phyloP scores from a whole-genome alignment of 768 basidiomycete genomes.

The Boletus pseudopeckii region DNA sequence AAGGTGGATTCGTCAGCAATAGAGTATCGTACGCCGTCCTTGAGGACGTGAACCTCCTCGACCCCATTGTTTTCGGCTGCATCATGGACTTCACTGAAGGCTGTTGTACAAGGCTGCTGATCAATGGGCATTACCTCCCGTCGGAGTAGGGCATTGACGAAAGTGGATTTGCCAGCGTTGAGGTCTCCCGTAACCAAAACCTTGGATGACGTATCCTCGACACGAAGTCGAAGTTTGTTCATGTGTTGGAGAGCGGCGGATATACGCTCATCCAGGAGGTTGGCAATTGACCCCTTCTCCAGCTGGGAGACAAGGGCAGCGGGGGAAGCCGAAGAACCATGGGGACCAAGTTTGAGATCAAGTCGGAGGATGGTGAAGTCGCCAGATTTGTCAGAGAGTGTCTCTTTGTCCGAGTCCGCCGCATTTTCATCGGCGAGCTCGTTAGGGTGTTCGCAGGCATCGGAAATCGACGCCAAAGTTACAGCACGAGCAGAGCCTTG shows the following conservation, averaged over 20 bases:
- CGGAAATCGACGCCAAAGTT: slow-evolving; percentile 53
- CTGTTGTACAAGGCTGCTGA: slow-evolving; percentile 96
- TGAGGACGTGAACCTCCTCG: slow-evolving; percentile 85
- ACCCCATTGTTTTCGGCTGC: slow-evolving; percentile 73
- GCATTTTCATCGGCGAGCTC: slow-evolving; percentile 14
- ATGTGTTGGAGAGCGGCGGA: slow-evolving; percentile 71
- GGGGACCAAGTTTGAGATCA: slow-evolving; percentile 87
- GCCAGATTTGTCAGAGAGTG: slow-evolving; percentile 40
- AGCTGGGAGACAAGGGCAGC: slow-evolving; percentile 83
- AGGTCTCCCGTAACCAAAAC: slow-evolving; percentile 98
- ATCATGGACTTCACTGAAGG: slow-evolving; percentile 96
- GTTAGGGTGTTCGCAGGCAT: slow-evolving; percentile 37
- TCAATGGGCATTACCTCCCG: slow-evolving; percentile 94
- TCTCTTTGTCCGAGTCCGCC: slow-evolving; percentile 30
- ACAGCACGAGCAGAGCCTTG: slow-evolving; percentile 54
- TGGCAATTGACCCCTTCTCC: slow-evolving; percentile 90
- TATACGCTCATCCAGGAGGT: slow-evolving; percentile 85
- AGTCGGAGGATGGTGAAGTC: slow-evolving; percentile 89
- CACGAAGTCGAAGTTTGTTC: slow-evolving; percentile 77
- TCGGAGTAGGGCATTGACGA: slow-evolving; percentile 92
- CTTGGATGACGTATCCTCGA: slow-evolving; percentile 90
- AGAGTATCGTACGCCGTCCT: slow-evolving; percentile 65
- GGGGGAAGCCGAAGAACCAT: slow-evolving; percentile 56
- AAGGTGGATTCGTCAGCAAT: slow-evolving; percentile 73
- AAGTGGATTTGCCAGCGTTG: slow-evolving; percentile 97